These are phyloP conservation scores for Saccharum hybrid DNA, from an alignment of 202 grass and related monocot species.

Conservation along the genomic window DNA sequence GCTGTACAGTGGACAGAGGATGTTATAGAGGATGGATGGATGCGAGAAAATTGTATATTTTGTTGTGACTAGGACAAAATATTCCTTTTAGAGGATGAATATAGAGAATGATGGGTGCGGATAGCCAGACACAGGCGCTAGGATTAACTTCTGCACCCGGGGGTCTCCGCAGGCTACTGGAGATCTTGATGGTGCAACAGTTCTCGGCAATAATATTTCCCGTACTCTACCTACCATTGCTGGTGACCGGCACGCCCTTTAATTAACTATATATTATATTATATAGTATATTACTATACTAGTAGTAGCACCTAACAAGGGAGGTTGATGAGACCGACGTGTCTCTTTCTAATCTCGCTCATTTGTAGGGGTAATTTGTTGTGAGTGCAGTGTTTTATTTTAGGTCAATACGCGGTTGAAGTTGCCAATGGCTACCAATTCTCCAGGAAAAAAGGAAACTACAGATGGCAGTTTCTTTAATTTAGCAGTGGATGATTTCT, in stretches of 20 bases:
- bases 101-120: no score
- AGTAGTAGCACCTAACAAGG: constrained; percentile 37
- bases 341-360: neutral
- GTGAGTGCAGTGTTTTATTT: neutral
- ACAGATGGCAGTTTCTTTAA: neutral
- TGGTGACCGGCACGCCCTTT: constrained; percentile 34
- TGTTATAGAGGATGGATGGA: no score
- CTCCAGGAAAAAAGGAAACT: neutral
- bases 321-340: neutral
- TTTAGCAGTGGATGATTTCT: neutral
- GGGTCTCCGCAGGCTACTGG: neutral
- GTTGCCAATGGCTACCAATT: neutral
- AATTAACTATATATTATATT: constrained; percentile 13
- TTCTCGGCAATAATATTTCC: constrained; percentile 26
- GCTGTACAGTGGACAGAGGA: no score
- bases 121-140: neutral
- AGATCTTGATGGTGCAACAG: constrained; percentile 33
- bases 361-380: neutral
- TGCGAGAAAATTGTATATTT: no score
- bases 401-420: neutral
- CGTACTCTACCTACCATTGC: constrained; percentile 19
- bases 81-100: no score
- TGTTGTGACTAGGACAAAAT: no score
- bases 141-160: neutral
- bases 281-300: neutral